Percentiles rank a stretch among this genome's conserved stretches.
phyloP scores from a whole-genome alignment of 225 moss, liverwort and hornwort genomes.

The Climacium dendroides region DNA sequence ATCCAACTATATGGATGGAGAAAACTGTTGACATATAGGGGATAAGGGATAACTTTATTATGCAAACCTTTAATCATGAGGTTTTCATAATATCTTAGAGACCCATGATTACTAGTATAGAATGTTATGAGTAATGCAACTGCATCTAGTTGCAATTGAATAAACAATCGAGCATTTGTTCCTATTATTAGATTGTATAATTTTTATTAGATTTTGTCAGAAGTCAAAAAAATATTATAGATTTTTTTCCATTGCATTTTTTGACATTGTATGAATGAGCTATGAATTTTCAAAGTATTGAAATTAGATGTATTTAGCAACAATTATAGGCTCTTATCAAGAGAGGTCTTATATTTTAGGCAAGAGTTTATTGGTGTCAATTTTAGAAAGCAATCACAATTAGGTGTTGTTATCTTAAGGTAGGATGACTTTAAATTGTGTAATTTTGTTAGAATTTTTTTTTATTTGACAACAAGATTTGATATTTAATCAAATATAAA shows the following conservation, averaged over 20 bases:
- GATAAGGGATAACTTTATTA: neutral
- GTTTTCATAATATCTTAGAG: neutral
- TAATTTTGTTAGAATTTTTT: neutral
- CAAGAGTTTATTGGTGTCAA: neutral
- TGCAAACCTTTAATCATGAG: neutral
- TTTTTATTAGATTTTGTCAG: neutral
- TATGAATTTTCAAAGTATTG: neutral
- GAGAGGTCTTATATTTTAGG: neutral
- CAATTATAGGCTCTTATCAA: neutral
- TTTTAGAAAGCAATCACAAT: neutral
- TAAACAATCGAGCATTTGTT: neutral
- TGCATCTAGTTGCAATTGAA: neutral
- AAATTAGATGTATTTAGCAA: neutral
- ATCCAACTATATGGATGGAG: too few species aligned
- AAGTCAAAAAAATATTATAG: neutral
- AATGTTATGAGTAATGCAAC: neutral
- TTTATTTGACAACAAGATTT: neutral
- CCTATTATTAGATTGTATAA: neutral
- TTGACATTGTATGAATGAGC: fast-evolving
- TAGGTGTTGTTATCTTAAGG: neutral
- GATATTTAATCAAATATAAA: neutral
- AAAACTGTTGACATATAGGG: too few species aligned
- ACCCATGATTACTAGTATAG: neutral
- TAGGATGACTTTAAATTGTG: neutral
- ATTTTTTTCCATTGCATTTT: neutral